Percentiles rank a stretch among this genome's conserved stretches.
These are phyloP conservation scores for Seiridium unicorne DNA, from an alignment of 2,329 filamentous ascomycete genomes.

Conservation along the genomic window DNA sequence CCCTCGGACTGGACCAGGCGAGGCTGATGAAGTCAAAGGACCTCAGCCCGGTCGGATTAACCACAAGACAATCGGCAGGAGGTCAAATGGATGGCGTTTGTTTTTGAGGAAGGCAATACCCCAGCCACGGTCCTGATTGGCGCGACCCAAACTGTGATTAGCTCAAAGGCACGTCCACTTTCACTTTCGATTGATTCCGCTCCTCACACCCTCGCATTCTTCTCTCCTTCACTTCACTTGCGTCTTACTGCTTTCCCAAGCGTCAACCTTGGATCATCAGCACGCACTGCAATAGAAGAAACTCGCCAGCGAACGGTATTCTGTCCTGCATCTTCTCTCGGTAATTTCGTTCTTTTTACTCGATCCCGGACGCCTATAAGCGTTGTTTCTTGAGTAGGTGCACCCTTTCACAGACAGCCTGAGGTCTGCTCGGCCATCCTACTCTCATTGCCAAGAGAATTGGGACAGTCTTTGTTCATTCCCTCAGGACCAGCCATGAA, in stretches of 20 bases:
- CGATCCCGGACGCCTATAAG: too few species aligned
- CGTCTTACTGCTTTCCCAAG: neutral
- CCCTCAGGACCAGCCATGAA: neutral
- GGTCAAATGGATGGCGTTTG: neutral
- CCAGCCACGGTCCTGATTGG: constrained; percentile 2
- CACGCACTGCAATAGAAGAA: neutral
- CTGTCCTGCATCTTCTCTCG: too few species aligned
- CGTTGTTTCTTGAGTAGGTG: too few species aligned
- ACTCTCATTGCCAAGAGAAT: neutral
- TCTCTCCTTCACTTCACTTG: neutral
- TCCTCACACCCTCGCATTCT: neutral
- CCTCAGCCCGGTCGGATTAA: neutral
- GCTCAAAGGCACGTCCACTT: neutral
- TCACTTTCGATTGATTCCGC: neutral
- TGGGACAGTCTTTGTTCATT: neutral
- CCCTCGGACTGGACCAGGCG: neutral
- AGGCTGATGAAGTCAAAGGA: neutral
- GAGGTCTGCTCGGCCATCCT: neutral
- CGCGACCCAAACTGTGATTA: constrained; percentile 6
- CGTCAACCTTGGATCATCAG: neutral
- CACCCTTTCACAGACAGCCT: neutral
- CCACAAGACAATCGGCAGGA: neutral
- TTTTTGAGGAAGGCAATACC: constrained; percentile 3
- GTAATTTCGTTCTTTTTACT: too few species aligned
- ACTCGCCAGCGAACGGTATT: neutral